These are phyloP conservation scores for Fraxinus floribunda DNA, from an alignment of 305 asterid species.

Conservation along the genomic window DNA sequence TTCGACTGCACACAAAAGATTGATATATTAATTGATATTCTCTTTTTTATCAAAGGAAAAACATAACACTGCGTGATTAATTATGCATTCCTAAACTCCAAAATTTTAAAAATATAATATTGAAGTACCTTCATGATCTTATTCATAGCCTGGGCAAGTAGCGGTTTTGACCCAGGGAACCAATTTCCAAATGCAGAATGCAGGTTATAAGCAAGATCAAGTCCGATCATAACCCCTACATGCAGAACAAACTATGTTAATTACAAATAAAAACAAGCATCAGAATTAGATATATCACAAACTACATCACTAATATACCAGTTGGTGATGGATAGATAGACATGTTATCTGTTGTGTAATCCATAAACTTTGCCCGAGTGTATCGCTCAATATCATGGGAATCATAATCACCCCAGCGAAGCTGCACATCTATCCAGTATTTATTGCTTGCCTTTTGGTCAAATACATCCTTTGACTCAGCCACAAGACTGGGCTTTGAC, in stretches of 20 bases:
- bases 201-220: conserved; percentile 93
- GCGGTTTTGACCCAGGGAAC: conserved; percentile 99
- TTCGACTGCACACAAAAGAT: conserved; percentile 66
- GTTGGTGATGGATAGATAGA: conserved; percentile 99
- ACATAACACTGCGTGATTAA: neutral
- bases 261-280: neutral
- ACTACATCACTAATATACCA: conserved; percentile 41
- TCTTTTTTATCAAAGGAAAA: neutral
- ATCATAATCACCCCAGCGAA: conserved; percentile 99
- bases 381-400: conserved; percentile 98
- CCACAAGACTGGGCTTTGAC: conserved; percentile 99
- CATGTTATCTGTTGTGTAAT: conserved; percentile 98
- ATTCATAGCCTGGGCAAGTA: conserved; percentile 99
- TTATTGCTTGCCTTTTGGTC: conserved; percentile 98
- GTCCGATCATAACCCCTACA: conserved; percentile 98
- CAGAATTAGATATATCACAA: conserved; percentile 3
- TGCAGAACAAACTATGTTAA: conserved; percentile 5
- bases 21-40: conserved; percentile 1
- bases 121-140: conserved; percentile 93
- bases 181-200: conserved; percentile 99
- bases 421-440: conserved; percentile 99
- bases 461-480: conserved; percentile 97
- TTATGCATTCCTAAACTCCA: neutral
- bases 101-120: neutral
- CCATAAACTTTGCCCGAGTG: conserved; percentile 97